Evolutionary conservation across 208 protist species (phyloP).

Genomic region (Wallacemonas sp.): DNA sequence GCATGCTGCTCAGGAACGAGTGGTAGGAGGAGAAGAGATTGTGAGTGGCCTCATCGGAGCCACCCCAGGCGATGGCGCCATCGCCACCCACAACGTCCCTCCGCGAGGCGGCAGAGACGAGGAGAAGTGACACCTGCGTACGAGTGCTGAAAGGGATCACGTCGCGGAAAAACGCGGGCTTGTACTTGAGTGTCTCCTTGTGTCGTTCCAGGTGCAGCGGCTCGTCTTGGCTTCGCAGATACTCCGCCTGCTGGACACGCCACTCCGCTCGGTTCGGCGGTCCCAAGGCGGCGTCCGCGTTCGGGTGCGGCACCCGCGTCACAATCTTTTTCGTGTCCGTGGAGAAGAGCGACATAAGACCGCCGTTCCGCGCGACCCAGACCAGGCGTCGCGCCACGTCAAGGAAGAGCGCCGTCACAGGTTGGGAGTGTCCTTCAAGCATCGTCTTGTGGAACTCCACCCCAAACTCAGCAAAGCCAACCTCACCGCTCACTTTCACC

Average conservation of each 20-base stretch:
- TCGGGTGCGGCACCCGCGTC: constrained; percentile 70
- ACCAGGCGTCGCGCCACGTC: constrained; percentile 49
- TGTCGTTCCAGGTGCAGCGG: constrained; percentile 53
- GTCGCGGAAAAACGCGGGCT: constrained; percentile 50
- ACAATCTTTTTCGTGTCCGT: constrained; percentile 66
- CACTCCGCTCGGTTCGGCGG: constrained; percentile 48
- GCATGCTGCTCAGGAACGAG: no score
- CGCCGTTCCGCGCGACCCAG: constrained; percentile 81
- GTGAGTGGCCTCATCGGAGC: neutral
- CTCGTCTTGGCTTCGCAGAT: constrained; percentile 10
- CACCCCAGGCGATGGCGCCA: neutral
- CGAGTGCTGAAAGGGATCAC: constrained; percentile 44
- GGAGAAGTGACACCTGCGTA: constrained; percentile 32
- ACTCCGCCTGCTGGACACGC: constrained; percentile 39
- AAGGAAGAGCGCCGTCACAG: constrained; percentile 64
- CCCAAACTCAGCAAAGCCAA: constrained; percentile 39
- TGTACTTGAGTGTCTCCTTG: constrained; percentile 51
- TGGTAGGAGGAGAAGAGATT: neutral
- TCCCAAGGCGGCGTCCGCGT: constrained; percentile 48
- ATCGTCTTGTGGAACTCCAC: constrained; percentile 50
- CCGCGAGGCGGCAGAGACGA: constrained; percentile 13
- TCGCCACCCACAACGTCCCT: neutral
- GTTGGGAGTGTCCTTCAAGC: constrained; percentile 77
- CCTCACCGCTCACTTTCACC: constrained; percentile 23
- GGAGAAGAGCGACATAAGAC: constrained; percentile 68